These are phyloP conservation scores for Salix koriyanagi DNA, from an alignment of 345 rosid species.

Conservation along the genomic window DNA sequence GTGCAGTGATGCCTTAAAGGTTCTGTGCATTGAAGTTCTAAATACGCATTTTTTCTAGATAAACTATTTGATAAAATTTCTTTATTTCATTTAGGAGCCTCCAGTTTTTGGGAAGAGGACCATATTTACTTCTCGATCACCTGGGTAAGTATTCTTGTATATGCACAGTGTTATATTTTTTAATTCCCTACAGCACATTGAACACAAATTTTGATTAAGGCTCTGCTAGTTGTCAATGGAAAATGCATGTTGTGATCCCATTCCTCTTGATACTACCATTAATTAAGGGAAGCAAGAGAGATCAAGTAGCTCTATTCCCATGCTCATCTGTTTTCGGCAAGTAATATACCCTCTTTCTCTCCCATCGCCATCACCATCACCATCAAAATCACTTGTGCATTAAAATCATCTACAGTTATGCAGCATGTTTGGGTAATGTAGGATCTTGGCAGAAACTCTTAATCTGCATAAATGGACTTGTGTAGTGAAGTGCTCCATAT, in stretches of 20 bases:
- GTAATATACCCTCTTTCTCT: neutral
- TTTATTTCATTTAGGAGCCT: conserved; percentile 59
- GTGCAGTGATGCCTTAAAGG: neutral
- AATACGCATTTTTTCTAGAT: neutral
- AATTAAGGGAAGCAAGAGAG: neutral
- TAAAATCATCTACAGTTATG: neutral
- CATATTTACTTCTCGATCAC: conserved; percentile 40
- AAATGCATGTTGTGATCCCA: neutral
- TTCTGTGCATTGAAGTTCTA: conserved; percentile 1
- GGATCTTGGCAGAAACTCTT: neutral
- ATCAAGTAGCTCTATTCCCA: neutral
- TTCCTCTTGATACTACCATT: neutral
- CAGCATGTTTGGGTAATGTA: neutral
- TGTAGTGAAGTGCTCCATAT: neutral
- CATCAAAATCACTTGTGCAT: neutral
- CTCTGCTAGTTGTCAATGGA: neutral
- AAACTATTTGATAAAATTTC: conserved; percentile 20
- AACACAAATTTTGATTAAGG: neutral
- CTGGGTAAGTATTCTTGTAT: conserved; percentile 53
- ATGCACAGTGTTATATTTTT: neutral
- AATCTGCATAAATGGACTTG: neutral
- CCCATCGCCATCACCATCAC: neutral
- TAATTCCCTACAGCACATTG: neutral
- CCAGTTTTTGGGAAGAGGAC: conserved; percentile 93
- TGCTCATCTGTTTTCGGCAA: neutral